Evolutionary conservation across 192 early-diverging fungal genomes (phyloP).

Genomic region (Allomyces macrogynus): DNA sequence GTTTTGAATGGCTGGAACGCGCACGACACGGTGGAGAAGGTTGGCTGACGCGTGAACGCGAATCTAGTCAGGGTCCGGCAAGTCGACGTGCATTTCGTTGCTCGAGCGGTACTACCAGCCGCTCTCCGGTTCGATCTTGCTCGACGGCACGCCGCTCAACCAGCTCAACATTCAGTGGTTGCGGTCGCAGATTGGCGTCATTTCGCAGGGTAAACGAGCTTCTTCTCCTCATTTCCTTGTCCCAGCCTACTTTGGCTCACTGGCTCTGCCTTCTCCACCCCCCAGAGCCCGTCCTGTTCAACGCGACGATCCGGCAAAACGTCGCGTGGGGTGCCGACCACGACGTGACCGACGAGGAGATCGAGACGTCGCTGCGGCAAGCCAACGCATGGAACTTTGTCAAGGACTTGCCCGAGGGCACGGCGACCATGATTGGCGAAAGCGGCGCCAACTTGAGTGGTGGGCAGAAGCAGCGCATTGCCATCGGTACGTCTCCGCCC

Average conservation of each 20-base stretch:
- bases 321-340: constrained; percentile 44
- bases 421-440: constrained; percentile 70
- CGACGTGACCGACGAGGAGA: constrained; percentile 48
- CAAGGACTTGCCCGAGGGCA: constrained; percentile 51
- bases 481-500: constrained; percentile 32
- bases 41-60: constrained; percentile 11
- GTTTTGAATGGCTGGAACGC: constrained; percentile 3
- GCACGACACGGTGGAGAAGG: constrained; percentile 7
- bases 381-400: constrained; percentile 39
- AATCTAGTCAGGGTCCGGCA: constrained; percentile 45
- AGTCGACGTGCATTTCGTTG: constrained; percentile 50
- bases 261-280: too few species aligned
- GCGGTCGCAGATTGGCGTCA: constrained; percentile 47
- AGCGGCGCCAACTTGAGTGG: constrained; percentile 53
- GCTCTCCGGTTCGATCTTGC: constrained; percentile 28
- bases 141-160: constrained; percentile 39
- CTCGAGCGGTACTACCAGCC: constrained; percentile 64
- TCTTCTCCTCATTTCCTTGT: too few species aligned
- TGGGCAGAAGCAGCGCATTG: constrained; percentile 89
- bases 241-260: too few species aligned
- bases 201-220: constrained; percentile 31
- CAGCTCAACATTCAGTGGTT: constrained; percentile 37
- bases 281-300: constrained; percentile 62
- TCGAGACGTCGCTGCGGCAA: not conserved
- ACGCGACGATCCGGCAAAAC: constrained; percentile 58